Evolutionary conservation across 2,329 filamentous ascomycete genomes (phyloP).

Genomic region (Dactylellina haptotyla): DNA sequence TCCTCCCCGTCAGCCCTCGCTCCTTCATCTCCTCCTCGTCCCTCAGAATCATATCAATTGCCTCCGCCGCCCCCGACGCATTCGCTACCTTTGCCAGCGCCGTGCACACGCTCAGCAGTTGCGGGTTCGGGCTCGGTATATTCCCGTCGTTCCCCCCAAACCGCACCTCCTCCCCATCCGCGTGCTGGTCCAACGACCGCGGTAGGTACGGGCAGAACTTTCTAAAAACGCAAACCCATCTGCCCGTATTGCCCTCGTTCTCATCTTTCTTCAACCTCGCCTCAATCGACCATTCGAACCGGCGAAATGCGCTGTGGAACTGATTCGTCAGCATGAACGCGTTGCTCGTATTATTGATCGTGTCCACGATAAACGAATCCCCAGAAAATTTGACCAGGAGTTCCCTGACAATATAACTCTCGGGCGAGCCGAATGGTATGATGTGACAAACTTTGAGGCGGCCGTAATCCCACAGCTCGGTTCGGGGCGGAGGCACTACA

Average conservation of each 20-base stretch:
- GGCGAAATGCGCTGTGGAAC: constrained; percentile 41
- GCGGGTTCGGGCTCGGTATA: constrained; percentile 38
- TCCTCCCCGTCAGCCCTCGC: constrained; percentile 33
- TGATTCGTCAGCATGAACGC: constrained; percentile 44
- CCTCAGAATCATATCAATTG: constrained; percentile 40
- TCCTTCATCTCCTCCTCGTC: constrained; percentile 50
- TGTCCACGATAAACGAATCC: constrained; percentile 38
- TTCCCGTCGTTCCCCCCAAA: constrained; percentile 35
- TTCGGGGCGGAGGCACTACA: constrained; percentile 35
- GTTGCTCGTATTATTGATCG: constrained; percentile 43
- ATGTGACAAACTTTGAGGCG: constrained; percentile 42
- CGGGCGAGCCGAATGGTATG: constrained; percentile 27
- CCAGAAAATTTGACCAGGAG: constrained; percentile 35
- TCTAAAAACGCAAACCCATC: constrained; percentile 35
- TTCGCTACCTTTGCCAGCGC: constrained; percentile 39
- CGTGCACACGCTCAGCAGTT: constrained; percentile 35
- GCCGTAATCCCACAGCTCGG: constrained; percentile 46
- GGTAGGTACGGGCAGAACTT: constrained; percentile 41
- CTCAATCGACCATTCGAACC: constrained; percentile 52
- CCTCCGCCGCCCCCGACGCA: constrained; percentile 39
- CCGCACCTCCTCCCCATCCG: constrained; percentile 31
- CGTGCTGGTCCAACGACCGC: constrained; percentile 28
- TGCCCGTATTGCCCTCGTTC: neutral
- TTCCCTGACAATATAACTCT: constrained; percentile 25
- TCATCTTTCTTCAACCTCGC: neutral